Evolutionary conservation across 345 rosid species (phyloP), one percentile per base, ranked within the genome.

Genomic region (Linum usitatissimum): DNA sequence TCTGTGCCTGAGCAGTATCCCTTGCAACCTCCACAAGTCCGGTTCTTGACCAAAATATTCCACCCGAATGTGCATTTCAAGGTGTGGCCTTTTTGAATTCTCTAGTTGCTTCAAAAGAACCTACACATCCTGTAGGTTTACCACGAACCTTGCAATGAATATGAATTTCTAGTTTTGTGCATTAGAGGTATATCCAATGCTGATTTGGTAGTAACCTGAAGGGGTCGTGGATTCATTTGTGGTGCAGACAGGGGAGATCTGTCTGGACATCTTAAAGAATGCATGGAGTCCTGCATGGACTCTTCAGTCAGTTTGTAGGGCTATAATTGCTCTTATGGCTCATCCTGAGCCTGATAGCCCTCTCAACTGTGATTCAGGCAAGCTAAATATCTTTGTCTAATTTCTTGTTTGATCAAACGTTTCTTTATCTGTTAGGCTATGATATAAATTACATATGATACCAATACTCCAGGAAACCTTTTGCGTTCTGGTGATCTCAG

Each of bases 271-370:
- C 70, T 81, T 93, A 89, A 94, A 94, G 84, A 94, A 86, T 70
- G 97, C 99, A 28, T 94, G 97, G 99, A 93, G 96, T 68, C 97
- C 99, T 1, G 97, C 99, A n/a, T 93, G 99, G 97, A 93, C 97
- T 3, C 90, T 90, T 65, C 96, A 93, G 75, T 93, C 96, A 45
- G 99, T 94, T 62, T 94, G 97, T 76, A 86, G 93, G 76, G 99
- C 97, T 18, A 87, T 93, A 74, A 90, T 93, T 53, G 96, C 97
- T 66, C 73, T 93, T 80, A 90, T 93, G 97, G 99, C 97, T 55
- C 97, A 93, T 68, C 99, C 97, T 18, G 97, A 93, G 69, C 86
- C 97, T 0, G 96, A 90, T 49, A 93, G 99, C 73, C 97, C 99
- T 34, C 80, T 94, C 54, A 94, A 94, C 70, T 93, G 99, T 48